Conservation (phyloP, 495 filamentous ascomycete genomes). For the Penicillium antarcticum region DNA sequence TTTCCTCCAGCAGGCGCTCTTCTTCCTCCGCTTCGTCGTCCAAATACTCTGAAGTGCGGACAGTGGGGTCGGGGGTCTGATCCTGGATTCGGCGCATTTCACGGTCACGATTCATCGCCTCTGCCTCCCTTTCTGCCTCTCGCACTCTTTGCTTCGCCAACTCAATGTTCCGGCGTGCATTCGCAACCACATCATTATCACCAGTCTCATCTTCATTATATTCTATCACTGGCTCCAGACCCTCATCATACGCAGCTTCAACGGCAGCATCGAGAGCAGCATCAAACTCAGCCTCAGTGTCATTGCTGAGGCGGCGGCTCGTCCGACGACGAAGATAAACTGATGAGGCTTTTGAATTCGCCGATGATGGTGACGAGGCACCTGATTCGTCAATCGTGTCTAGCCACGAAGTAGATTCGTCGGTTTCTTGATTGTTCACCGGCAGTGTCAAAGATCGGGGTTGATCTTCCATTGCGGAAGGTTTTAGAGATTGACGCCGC, state of each 20-base stretch:
- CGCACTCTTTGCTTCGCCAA: conserved; percentile 74
- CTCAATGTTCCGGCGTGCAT: conserved; percentile 67
- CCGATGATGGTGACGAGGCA: conserved; percentile 74
- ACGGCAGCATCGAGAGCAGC: conserved; percentile 93
- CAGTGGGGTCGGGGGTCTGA: conserved; percentile 29
- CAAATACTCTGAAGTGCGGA: conserved; percentile 44
- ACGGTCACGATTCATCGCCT: conserved; percentile 50
- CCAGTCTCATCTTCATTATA: conserved; percentile 31
- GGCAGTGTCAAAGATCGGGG: conserved; percentile 10
- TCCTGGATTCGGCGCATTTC: conserved; percentile 39
- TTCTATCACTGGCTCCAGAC: conserved; percentile 67
- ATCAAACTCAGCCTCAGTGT: conserved; percentile 90
- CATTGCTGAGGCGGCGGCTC: conserved; percentile 64
- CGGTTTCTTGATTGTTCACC: conserved; percentile 38
- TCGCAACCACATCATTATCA: conserved; percentile 46
- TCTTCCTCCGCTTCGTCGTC: conserved; percentile 87
- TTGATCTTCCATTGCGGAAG: conserved; percentile 28
- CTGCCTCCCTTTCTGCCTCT: conserved; percentile 74
- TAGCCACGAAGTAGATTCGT: conserved; percentile 87
- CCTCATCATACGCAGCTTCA: conserved; percentile 93
- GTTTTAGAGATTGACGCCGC: conserved; percentile 39
- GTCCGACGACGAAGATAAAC: conserved; percentile 63
- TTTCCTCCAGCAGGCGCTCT: conserved; percentile 87
- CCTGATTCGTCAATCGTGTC: conserved; percentile 97
- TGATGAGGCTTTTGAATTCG: conserved; percentile 74